phyloP scores from a whole-genome alignment of 2,329 filamentous ascomycete genomes.

The Apiospora pterosperma region DNA sequence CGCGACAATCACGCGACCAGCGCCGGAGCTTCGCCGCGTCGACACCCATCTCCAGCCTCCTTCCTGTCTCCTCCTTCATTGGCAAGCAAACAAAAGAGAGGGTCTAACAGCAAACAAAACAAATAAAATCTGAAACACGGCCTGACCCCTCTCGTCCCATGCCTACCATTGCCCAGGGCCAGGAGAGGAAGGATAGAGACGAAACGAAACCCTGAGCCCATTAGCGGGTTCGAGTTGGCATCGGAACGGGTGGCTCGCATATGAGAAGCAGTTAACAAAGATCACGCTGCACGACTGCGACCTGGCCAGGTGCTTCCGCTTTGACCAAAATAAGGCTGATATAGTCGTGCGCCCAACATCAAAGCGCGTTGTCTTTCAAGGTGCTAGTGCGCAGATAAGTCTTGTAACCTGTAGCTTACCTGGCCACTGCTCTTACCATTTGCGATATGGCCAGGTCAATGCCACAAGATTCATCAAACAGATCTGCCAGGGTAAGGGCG shows the following conservation, averaged over 20 bases:
- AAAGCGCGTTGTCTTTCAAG: neutral
- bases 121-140: neutral
- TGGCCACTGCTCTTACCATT: neutral
- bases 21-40: neutral
- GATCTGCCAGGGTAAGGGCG: neutral
- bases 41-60: neutral
- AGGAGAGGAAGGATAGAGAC: neutral
- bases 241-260: neutral
- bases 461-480: neutral
- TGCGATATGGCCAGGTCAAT: neutral
- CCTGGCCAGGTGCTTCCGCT: neutral
- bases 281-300: neutral
- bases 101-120: neutral
- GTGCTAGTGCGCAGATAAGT: neutral
- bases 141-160: neutral
- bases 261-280: neutral
- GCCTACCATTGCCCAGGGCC: neutral
- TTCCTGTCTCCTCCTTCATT: neutral
- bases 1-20: neutral
- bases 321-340: constrained; percentile 1
- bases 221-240: neutral
- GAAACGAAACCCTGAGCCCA: neutral
- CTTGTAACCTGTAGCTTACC: neutral
- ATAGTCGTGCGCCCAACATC: neutral
- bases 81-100: neutral